Evolutionary conservation across 2,329 filamentous ascomycete genomes (phyloP).

Genomic region (Biscogniauxia mediterranea): DNA sequence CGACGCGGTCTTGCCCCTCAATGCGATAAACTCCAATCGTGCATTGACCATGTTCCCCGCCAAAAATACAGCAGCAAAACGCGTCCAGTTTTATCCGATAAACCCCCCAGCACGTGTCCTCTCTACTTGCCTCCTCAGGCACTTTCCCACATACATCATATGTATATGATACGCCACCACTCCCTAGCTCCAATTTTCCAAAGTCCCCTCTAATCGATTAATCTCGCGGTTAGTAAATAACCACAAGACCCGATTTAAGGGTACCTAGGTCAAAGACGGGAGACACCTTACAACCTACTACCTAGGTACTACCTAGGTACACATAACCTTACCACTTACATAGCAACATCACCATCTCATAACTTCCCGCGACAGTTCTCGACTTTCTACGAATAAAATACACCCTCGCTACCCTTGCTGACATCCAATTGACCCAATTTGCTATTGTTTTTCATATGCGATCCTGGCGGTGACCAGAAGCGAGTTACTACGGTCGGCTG

Average conservation of each 20-base stretch:
- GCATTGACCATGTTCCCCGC: background rate
- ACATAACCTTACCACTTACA: too few relatives aligned
- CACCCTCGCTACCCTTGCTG: background rate
- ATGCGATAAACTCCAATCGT: background rate
- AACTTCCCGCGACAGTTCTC: background rate
- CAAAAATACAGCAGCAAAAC: background rate
- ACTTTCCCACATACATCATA: too few relatives aligned
- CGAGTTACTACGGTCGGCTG: slow-evolving; percentile 5
- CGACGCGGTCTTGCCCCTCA: background rate
- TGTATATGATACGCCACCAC: too few relatives aligned
- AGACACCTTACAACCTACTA: too few relatives aligned
- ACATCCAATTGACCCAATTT: background rate
- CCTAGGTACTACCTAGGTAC: too few relatives aligned
- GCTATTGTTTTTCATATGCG: background rate
- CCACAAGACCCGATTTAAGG: too few relatives aligned
- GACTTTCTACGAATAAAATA: background rate
- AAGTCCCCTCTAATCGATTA: too few relatives aligned
- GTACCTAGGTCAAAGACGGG: too few relatives aligned
- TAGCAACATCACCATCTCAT: background rate
- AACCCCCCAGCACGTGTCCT: background rate
- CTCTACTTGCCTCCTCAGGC: too few relatives aligned
- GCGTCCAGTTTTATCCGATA: background rate
- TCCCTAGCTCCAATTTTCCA: too few relatives aligned
- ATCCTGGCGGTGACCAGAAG: background rate
- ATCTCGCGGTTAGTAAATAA: too few relatives aligned